phyloP scores from a whole-genome alignment of 805 yeast genomes.

The Hanseniaspora hatyaiensis region DNA sequence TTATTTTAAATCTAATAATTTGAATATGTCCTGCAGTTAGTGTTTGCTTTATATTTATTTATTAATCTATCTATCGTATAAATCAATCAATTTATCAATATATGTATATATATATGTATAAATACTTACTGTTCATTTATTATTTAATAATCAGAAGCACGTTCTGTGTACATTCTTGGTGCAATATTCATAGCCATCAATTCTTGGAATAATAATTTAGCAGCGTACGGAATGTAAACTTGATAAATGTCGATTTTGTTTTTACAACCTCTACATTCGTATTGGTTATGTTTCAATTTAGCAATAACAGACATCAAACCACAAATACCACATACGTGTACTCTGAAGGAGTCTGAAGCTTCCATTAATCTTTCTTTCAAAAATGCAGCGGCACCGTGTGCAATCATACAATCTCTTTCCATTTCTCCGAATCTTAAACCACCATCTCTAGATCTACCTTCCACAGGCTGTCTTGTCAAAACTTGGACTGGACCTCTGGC shows the following conservation, averaged over 20 bases:
- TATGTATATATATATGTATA: background rate
- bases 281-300: slow-evolving; percentile 91
- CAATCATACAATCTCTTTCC: slow-evolving; percentile 99
- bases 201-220: slow-evolving; percentile 94
- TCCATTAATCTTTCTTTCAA: slow-evolving; percentile 96
- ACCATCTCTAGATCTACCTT: slow-evolving; percentile 98
- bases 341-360: slow-evolving; percentile 97
- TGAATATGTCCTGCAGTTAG: too few relatives aligned
- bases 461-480: slow-evolving; percentile 95
- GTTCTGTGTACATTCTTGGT: slow-evolving; percentile 92
- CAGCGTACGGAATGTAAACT: slow-evolving; percentile 96
- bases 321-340: slow-evolving; percentile 95
- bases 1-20: too few relatives aligned
- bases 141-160: slow-evolving; percentile 37
- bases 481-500: slow-evolving; percentile 99
- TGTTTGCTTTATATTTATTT: too few relatives aligned
- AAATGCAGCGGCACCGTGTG: slow-evolving; percentile 98
- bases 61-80: too few relatives aligned
- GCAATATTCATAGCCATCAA: slow-evolving; percentile 99
- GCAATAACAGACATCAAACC: slow-evolving; percentile 98
- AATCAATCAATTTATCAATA: too few relatives aligned
- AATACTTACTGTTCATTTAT: background rate
- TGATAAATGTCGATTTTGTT: slow-evolving; percentile 97
- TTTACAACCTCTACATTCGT: slow-evolving; percentile 96
- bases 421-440: slow-evolving; percentile 98